These are phyloP conservation scores for Lasiodiplodia gonubiensis DNA, from an alignment of 2,329 filamentous ascomycete species.

Conservation along the genomic window DNA sequence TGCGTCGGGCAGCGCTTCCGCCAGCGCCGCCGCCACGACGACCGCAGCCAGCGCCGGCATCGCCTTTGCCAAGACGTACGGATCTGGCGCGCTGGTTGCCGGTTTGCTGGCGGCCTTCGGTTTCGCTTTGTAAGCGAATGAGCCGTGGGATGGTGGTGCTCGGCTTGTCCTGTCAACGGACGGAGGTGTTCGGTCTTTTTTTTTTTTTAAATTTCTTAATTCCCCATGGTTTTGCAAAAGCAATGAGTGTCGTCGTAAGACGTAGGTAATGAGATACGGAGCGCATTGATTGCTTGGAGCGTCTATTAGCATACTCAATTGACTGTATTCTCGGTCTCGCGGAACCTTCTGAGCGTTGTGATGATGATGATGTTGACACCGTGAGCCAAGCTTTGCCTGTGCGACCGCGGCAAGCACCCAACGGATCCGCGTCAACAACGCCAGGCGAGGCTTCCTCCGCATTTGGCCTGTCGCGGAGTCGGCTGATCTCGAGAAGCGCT, in stretches of 20 bases:
- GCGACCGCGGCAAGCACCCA: constrained; percentile 4
- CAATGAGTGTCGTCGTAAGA: constrained; percentile 23
- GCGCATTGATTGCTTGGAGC: constrained; percentile 13
- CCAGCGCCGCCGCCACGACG: constrained; percentile 38
- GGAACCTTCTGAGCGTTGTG: not conserved
- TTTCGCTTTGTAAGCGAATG: constrained; percentile 58
- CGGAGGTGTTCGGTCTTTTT: constrained; percentile 4
- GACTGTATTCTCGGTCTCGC: not conserved
- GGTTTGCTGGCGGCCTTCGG: constrained; percentile 63
- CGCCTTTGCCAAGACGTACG: constrained; percentile 55
- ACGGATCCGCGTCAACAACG: constrained; percentile 1
- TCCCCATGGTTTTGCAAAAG: constrained; percentile 15
- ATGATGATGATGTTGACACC: not conserved
- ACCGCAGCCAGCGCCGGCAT: constrained; percentile 52
- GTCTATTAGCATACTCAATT: constrained; percentile 11
- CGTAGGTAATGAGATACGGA: constrained; percentile 29
- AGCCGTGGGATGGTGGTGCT: not conserved
- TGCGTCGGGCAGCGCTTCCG: constrained; percentile 17
- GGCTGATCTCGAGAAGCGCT: constrained; percentile 16
- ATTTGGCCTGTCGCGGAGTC: constrained; percentile 3
- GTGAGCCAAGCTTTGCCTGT: not conserved
- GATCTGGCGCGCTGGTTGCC: constrained; percentile 58
- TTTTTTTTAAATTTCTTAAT: constrained; percentile 3
- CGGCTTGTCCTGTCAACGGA: not conserved
- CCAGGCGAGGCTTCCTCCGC: not conserved